A percentile compares a stretch with the other conserved stretches of the same genome.
phyloP scores from a whole-genome alignment of 2,329 filamentous ascomycete species.

The Verticillium nubilum region DNA sequence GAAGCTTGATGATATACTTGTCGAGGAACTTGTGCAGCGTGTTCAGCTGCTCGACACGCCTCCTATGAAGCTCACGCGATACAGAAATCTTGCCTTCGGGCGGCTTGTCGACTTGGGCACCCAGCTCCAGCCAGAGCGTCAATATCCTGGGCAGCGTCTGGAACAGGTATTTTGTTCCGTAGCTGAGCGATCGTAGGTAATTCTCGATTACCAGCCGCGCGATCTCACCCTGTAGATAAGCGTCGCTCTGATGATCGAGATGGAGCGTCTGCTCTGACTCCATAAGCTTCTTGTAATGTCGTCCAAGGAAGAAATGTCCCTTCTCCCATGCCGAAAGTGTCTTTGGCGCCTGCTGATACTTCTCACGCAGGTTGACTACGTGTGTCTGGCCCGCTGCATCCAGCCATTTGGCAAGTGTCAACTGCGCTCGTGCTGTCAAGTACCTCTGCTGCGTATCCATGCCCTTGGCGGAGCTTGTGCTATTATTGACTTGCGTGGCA shows the following conservation, averaged over 20 bases:
- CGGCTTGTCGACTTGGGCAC: slow-evolving; percentile 63
- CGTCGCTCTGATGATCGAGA: slow-evolving; percentile 69
- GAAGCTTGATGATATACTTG: slow-evolving; percentile 70
- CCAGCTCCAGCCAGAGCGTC: slow-evolving; percentile 92
- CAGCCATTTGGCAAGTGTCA: slow-evolving; percentile 94
- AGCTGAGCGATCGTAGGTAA: slow-evolving; percentile 79
- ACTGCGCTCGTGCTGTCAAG: slow-evolving; percentile 70
- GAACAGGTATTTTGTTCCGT: slow-evolving; percentile 92
- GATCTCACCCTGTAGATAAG: slow-evolving; percentile 74
- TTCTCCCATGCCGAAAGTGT: slow-evolving; percentile 79
- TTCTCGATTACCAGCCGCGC: slow-evolving; percentile 90
- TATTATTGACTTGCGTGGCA: slow-evolving; percentile 39
- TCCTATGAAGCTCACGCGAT: slow-evolving; percentile 44
- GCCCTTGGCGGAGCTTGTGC: slow-evolving; percentile 31
- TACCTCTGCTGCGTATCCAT: slow-evolving; percentile 48
- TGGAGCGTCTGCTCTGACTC: slow-evolving; percentile 81
- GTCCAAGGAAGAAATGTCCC: slow-evolving; percentile 92
- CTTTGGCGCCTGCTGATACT: slow-evolving; percentile 78
- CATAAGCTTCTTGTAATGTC: slow-evolving; percentile 93
- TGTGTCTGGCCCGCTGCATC: slow-evolving; percentile 93
- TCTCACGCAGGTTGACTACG: slow-evolving; percentile 68
- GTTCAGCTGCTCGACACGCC: slow-evolving; percentile 60
- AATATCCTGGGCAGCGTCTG: slow-evolving; percentile 88
- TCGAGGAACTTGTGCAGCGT: slow-evolving; percentile 68
- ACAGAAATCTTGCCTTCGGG: slow-evolving; percentile 49